These are phyloP conservation scores for Chrysopogon serrulatus DNA, from an alignment of 176 grass and related monocot species.

Conservation along the genomic window DNA sequence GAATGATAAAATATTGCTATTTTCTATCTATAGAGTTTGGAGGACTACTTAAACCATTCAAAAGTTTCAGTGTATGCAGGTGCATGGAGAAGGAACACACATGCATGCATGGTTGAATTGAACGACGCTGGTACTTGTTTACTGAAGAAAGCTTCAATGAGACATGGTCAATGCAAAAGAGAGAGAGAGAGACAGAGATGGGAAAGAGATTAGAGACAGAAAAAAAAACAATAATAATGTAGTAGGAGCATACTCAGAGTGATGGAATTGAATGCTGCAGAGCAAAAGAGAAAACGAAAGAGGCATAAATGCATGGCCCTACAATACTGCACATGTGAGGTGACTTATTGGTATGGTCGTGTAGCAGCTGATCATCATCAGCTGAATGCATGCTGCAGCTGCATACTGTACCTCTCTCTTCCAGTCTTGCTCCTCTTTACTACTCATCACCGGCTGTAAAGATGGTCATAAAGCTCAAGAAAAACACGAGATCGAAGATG, in stretches of 20 bases:
- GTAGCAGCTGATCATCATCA: constrained; percentile 11
- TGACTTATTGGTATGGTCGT: constrained; percentile 27
- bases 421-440: not conserved
- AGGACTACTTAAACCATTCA: not conserved
- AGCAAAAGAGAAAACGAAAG: constrained; percentile 34
- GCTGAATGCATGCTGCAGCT: constrained; percentile 17
- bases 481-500: not conserved
- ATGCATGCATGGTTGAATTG: constrained; percentile 8
- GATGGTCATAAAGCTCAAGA: constrained; percentile 25
- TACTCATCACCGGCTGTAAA: constrained; percentile 8
- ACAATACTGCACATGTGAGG: constrained; percentile 39
- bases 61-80: constrained; percentile 22
- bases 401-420: not conserved
- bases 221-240: not conserved
- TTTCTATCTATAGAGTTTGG: not conserved
- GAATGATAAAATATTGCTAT: constrained; percentile 3
- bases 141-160: constrained; percentile 11
- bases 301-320: constrained; percentile 37
- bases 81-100: constrained; percentile 32
- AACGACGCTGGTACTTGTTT: not conserved
- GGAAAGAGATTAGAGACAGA: not conserved
- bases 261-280: constrained; percentile 52
- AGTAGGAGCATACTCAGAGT: constrained; percentile 1
- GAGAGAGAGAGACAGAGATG: not conserved
- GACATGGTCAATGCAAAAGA: constrained; percentile 1